phyloP scores from a whole-genome alignment of 2,329 filamentous ascomycete species.

The Elsinoe necatrix region DNA sequence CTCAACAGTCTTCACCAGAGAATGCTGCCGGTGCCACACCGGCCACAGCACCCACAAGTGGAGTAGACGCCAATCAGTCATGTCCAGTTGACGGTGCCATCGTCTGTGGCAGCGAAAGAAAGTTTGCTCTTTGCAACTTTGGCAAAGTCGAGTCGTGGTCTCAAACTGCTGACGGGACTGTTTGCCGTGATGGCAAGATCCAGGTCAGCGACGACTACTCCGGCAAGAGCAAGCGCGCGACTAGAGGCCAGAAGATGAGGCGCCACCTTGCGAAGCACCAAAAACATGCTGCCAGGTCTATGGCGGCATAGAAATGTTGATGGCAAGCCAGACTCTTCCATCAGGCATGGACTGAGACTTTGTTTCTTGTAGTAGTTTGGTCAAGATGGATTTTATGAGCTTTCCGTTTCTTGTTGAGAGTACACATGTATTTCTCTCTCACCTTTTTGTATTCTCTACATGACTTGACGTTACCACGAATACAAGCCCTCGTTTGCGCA shows the following conservation, averaged over 20 bases:
- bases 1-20: conserved; percentile 17
- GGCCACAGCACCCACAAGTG: conserved; percentile 23
- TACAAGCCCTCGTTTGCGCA: conserved; percentile 1
- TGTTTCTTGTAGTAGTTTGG: conserved; percentile 7
- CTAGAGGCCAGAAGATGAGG: neutral
- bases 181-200: conserved; percentile 36
- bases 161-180: conserved; percentile 36
- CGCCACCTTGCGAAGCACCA: neutral
- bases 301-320: neutral
- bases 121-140: conserved; percentile 38
- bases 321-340: neutral
- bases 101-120: conserved; percentile 32
- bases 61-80: conserved; percentile 10
- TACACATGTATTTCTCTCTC: neutral
- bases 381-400: neutral
- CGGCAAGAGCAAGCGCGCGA: neutral
- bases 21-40: conserved; percentile 21
- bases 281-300: neutral
- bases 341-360: conserved; percentile 1
- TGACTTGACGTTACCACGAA: conserved; percentile 7
- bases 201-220: conserved; percentile 3
- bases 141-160: conserved; percentile 34
- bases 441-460: neutral
- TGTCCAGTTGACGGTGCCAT: conserved; percentile 27
- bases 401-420: neutral